Base-by-base conservation (phyloP, 305 asterid species). In the Fraxinus floribunda region DNA sequence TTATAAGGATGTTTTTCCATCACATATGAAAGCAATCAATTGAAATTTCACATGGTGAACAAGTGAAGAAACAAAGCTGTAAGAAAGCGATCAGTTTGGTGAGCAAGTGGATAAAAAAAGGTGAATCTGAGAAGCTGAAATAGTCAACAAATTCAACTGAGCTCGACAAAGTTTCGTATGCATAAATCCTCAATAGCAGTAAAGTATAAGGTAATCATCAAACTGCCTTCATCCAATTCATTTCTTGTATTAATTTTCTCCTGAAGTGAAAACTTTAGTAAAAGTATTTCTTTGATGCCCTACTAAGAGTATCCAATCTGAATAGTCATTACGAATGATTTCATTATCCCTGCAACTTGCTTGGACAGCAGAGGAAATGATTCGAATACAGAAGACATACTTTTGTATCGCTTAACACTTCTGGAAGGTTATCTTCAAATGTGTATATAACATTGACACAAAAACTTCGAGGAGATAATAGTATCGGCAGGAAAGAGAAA, bases 1-100 rank as follows among this genome's bases (percentile, higher is more conserved):
- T 0, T 46, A 74, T 38, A 39, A 5, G 44, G 74, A 41, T 79
- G 78, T 32, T 79, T 38, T 84, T 29, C 52, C 49, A 57, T 74
- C 74, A 73, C 32, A 22, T 26, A 35, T 2, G 72, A 78, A 5
- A 55, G 39, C 74, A 3, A 68, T 6, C 9, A 10, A 44, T 10
- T 44, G 52, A 3, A 44, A 44, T 44, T 44, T 44, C 16, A 44
- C 20, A 83, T 44, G 39, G 72, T 71, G 73, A 80, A 35, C 16
- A 71, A 36, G 41, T 78, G 38, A 60, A 60, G 75, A 76, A n/a
- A 79, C 29, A 39, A 55, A 16, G 24, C 22, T 16, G 22, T 64
- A 41, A 5, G 76, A 78, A 5, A 57, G 32, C 55, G 6, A 66
- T 6, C 8, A 46, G 15, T 39, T 26, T 73, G 39, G 34, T 71